Conservation (phyloP, 306 rosid genomes). For the Cicer cuneatum region DNA sequence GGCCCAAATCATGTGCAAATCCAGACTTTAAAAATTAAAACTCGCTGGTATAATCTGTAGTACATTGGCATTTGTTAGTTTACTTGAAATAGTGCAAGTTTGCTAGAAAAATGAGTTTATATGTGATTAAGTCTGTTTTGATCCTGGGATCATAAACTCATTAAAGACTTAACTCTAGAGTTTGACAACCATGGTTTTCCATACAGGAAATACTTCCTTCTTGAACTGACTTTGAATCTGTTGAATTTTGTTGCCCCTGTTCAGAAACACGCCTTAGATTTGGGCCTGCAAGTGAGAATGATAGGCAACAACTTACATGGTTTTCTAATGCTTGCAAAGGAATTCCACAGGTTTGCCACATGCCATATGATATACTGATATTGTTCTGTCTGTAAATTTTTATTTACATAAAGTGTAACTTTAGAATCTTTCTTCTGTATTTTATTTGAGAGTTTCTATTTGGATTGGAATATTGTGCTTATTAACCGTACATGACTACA, state of each 20-base stretch:
- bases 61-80: constrained; percentile 20
- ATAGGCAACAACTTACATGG: constrained; percentile 78
- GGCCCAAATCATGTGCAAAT: constrained; percentile 16
- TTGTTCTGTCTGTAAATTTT: constrained; percentile 34
- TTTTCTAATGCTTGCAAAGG: constrained; percentile 99
- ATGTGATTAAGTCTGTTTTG: constrained; percentile 6
- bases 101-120: constrained; percentile 12
- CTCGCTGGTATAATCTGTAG: constrained; percentile 16
- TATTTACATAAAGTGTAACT: constrained; percentile 17
- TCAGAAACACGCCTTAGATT: constrained; percentile 83
- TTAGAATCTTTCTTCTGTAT: constrained; percentile 21
- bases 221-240: constrained; percentile 37
- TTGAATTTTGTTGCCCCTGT: constrained; percentile 42
- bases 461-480: constrained; percentile 28
- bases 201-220: constrained; percentile 38
- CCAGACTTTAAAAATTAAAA: constrained; percentile 18
- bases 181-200: constrained; percentile 22
- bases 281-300: constrained; percentile 79
- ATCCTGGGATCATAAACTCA: background rate
- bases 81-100: background rate
- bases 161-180: constrained; percentile 5
- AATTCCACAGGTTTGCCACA: constrained; percentile 75
- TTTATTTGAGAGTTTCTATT: constrained; percentile 30
- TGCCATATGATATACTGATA: constrained; percentile 15
- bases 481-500: constrained; percentile 20